These are phyloP conservation scores for Gossypium sturtianum DNA, from an alignment of 345 rosid genomes.

Conservation along the genomic window DNA sequence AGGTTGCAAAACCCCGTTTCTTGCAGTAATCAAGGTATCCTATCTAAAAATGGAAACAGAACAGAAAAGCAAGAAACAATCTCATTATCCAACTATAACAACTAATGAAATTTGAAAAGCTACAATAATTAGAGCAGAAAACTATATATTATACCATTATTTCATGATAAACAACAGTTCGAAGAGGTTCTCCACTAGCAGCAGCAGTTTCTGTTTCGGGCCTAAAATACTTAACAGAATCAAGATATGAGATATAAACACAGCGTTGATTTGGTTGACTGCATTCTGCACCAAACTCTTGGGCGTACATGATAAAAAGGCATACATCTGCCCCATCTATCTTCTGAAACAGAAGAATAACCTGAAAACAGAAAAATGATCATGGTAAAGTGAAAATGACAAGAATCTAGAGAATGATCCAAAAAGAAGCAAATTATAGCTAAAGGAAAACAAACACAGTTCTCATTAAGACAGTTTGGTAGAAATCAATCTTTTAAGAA, in stretches of 20 bases:
- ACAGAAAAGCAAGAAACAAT: conserved; percentile 11
- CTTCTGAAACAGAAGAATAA: conserved; percentile 76
- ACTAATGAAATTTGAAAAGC: background rate
- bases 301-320: conserved; percentile 80
- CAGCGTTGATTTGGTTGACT: conserved; percentile 79
- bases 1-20: conserved; percentile 75
- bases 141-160: conserved; percentile 46
- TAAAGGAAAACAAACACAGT: too few species aligned
- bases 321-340: conserved; percentile 88
- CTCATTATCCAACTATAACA: background rate
- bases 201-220: conserved; percentile 53
- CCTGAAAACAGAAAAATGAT: conserved; percentile 45
- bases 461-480: too few species aligned
- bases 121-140: background rate
- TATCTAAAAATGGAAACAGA: conserved; percentile 32
- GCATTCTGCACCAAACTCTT: conserved; percentile 88
- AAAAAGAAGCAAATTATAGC: background rate
- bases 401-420: background rate
- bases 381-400: background rate
- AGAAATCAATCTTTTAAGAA: too few species aligned
- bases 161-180: conserved; percentile 90
- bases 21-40: conserved; percentile 94
- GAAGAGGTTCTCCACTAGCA: conserved; percentile 66
- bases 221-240: conserved; percentile 89
- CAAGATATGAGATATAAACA: conserved; percentile 75